A percentile compares a stretch with the other conserved stretches of the same genome.
These are phyloP conservation scores for Nakaseomyces glabratus DNA, from an alignment of 1,139 yeast genomes.

Conservation along the genomic window DNA sequence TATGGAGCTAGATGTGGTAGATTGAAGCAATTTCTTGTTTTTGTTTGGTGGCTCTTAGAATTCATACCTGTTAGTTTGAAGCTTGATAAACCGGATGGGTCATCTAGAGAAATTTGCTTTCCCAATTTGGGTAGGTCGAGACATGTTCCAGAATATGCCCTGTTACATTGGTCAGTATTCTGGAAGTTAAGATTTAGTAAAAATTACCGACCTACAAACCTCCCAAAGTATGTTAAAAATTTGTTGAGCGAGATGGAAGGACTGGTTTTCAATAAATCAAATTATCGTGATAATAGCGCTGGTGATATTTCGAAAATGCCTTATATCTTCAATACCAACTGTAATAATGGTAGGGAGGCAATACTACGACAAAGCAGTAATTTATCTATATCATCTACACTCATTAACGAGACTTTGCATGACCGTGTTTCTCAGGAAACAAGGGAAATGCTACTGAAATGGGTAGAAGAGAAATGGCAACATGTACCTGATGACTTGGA, in stretches of 20 bases:
- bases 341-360: background rate
- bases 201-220: constrained; percentile 40
- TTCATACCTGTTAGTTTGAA: constrained; percentile 46
- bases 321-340: background rate
- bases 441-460: constrained; percentile 24
- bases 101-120: constrained; percentile 39
- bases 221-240: constrained; percentile 33
- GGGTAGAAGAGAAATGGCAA: constrained; percentile 33
- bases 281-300: background rate
- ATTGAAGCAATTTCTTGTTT: background rate
- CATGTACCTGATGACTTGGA: constrained; percentile 38
- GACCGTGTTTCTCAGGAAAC: constrained; percentile 14
- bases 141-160: constrained; percentile 39
- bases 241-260: constrained; percentile 27
- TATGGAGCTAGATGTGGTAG: background rate
- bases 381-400: constrained; percentile 1
- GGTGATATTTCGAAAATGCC: too few species aligned
- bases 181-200: constrained; percentile 42
- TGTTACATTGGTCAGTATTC: constrained; percentile 53
- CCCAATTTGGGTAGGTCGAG: constrained; percentile 51
- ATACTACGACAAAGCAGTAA: constrained; percentile 1
- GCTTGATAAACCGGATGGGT: constrained; percentile 38
- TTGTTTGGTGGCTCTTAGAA: constrained; percentile 55
- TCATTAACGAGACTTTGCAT: constrained; percentile 1
- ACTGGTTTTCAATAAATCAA: constrained; percentile 12